phyloP scores from a whole-genome alignment of 768 basidiomycete species.

The Mycena floridula region DNA sequence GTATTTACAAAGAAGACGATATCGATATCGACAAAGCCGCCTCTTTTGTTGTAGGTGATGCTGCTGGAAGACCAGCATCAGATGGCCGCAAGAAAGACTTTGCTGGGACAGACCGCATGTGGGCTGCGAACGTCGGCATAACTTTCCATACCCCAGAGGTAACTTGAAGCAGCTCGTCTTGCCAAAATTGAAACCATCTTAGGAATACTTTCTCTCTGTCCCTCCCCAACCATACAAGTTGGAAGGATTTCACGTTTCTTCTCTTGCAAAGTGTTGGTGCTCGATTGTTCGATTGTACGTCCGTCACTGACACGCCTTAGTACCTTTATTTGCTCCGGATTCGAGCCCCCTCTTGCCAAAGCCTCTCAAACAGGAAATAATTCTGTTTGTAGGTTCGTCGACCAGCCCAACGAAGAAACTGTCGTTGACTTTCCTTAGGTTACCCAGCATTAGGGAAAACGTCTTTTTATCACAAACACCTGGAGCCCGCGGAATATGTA shows the following conservation, averaged over 20 bases:
- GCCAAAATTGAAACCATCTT: not conserved
- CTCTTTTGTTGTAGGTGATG: slow-evolving; percentile 64
- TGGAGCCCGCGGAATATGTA: slow-evolving; percentile 59
- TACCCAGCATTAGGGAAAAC: slow-evolving; percentile 72
- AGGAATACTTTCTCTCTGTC: slow-evolving; percentile 56
- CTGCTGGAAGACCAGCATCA: slow-evolving; percentile 48
- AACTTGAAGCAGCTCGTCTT: not conserved
- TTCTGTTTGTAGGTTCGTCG: slow-evolving; percentile 50
- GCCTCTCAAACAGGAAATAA: slow-evolving; percentile 31
- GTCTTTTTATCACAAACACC: slow-evolving; percentile 67
- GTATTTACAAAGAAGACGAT: slow-evolving; percentile 37
- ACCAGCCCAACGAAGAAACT: too few relatives aligned
- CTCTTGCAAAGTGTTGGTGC: slow-evolving; percentile 1
- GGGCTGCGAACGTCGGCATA: slow-evolving; percentile 52
- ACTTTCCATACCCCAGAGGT: slow-evolving; percentile 65
- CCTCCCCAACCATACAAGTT: slow-evolving; percentile 25
- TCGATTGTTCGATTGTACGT: not conserved
- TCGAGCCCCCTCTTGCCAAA: slow-evolving; percentile 43
- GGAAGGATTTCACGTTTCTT: slow-evolving; percentile 44
- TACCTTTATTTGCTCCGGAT: slow-evolving; percentile 43
- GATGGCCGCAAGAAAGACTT: slow-evolving; percentile 35
- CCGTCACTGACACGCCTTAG: slow-evolving; percentile 24
- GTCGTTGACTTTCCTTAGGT: too few relatives aligned
- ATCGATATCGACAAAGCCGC: slow-evolving; percentile 42
- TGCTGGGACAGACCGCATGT: slow-evolving; percentile 55